Percentiles rank a stretch among this genome's conserved stretches.
Conservation (phyloP, 345 rosid species). For the Bruguiera sexangula region DNA sequence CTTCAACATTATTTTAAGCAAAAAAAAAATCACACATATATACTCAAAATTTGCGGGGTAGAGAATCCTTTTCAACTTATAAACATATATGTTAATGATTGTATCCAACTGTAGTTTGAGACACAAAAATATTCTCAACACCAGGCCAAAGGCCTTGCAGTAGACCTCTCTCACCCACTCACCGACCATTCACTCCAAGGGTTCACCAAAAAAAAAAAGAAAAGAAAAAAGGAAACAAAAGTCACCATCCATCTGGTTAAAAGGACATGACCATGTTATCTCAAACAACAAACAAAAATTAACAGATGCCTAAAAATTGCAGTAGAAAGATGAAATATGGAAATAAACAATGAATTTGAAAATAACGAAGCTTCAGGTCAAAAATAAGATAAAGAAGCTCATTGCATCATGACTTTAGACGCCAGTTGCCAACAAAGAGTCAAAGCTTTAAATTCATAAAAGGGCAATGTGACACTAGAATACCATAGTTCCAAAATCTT, state of each 20-base stretch:
- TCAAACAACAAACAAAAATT: neutral
- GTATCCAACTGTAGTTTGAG: neutral
- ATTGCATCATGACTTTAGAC: neutral
- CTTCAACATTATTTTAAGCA: too few relatives aligned
- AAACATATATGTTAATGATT: neutral
- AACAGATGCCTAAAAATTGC: neutral
- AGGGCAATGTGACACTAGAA: constrained; percentile 13
- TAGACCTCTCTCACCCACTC: neutral
- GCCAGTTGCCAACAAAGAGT: neutral
- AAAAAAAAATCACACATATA: too few relatives aligned
- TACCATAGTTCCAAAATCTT: constrained; percentile 82
- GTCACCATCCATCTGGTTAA: neutral
- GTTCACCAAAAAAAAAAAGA: neutral
- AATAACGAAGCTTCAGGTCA: neutral
- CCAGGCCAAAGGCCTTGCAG: neutral
- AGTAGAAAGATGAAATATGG: neutral
- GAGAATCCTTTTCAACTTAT: neutral
- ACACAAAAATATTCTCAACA: neutral
- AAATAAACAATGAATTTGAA: neutral
- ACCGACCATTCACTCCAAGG: neutral
- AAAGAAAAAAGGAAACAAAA: neutral
- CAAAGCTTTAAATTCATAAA: neutral
- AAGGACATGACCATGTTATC: neutral
- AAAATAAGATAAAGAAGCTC: neutral
- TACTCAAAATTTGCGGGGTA: neutral